Percentiles rank a stretch among this genome's conserved stretches.
phyloP scores from a whole-genome alignment of 495 filamentous ascomycete species.

The Penicillium argentinense region DNA sequence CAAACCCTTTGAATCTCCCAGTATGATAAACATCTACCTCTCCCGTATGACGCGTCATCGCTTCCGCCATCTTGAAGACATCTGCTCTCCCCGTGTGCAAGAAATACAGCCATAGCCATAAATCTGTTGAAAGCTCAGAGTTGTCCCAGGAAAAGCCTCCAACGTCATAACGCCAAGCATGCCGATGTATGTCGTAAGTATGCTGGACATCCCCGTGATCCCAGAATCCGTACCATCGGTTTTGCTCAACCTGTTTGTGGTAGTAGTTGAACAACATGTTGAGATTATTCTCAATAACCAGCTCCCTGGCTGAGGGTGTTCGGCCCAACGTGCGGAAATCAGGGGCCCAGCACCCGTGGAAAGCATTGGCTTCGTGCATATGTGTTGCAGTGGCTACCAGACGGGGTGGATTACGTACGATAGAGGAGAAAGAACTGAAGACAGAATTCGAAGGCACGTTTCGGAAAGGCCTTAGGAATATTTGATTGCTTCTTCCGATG shows the following conservation, averaged over 20 bases:
- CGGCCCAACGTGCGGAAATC: constrained; percentile 1
- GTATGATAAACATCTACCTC: constrained; percentile 54
- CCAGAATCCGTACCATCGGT: constrained; percentile 53
- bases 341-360: constrained; percentile 43
- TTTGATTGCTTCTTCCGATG: constrained; percentile 46
- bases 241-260: constrained; percentile 41
- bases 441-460: constrained; percentile 36
- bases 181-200: constrained; percentile 49
- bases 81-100: constrained; percentile 46
- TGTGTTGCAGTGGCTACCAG: constrained; percentile 37
- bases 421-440: constrained; percentile 27
- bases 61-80: constrained; percentile 49
- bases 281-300: constrained; percentile 38
- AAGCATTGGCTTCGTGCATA: constrained; percentile 39
- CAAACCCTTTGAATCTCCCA: constrained; percentile 47
- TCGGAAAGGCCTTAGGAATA: constrained; percentile 43
- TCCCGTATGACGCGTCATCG: constrained; percentile 46
- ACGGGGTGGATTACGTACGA: constrained; percentile 37
- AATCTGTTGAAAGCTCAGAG: constrained; percentile 52
- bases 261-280: constrained; percentile 47
- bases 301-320: not conserved
- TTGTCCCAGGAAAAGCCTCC: constrained; percentile 57
- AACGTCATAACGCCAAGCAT: constrained; percentile 53
- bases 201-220: constrained; percentile 53
- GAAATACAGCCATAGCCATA: constrained; percentile 54